These are phyloP conservation scores for Fusarium devonianum DNA, from an alignment of 2,329 filamentous ascomycete genomes.

Conservation along the genomic window DNA sequence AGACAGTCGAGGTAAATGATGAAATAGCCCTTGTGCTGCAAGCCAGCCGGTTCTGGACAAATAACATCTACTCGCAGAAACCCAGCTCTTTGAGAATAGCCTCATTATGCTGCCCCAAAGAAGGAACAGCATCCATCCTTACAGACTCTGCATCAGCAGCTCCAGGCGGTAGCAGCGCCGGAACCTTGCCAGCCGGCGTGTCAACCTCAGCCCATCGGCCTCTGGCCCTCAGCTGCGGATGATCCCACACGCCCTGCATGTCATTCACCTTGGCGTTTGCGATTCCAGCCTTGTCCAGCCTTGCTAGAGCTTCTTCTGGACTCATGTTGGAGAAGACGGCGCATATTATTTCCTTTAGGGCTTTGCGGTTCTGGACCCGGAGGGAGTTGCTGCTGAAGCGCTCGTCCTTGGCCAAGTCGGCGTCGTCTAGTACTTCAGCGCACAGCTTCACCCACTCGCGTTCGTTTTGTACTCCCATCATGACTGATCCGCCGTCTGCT, in stretches of 20 bases:
- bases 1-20: no score
- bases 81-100: slow-evolving; percentile 1
- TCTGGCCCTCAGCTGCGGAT: slow-evolving; percentile 60
- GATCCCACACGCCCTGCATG: slow-evolving; percentile 62
- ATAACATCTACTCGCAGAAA: not conserved
- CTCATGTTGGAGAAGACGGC: slow-evolving; percentile 49
- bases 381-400: slow-evolving; percentile 57
- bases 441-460: slow-evolving; percentile 62
- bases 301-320: slow-evolving; percentile 50
- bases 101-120: slow-evolving; percentile 54
- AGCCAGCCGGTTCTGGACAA: no score
- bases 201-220: slow-evolving; percentile 59
- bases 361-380: slow-evolving; percentile 55
- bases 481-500: slow-evolving; percentile 56
- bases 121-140: slow-evolving; percentile 55
- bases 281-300: slow-evolving; percentile 57
- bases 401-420: slow-evolving; percentile 51
- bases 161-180: slow-evolving; percentile 59
- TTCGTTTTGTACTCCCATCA: slow-evolving; percentile 66
- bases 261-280: slow-evolving; percentile 64
- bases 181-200: slow-evolving; percentile 54
- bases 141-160: slow-evolving; percentile 36
- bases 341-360: slow-evolving; percentile 55
- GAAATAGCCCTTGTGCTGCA: no score
- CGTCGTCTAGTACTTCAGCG: slow-evolving; percentile 52